Conservation (phyloP, 2,329 filamentous ascomycete species). For the Thielaviopsis ethacetica region DNA sequence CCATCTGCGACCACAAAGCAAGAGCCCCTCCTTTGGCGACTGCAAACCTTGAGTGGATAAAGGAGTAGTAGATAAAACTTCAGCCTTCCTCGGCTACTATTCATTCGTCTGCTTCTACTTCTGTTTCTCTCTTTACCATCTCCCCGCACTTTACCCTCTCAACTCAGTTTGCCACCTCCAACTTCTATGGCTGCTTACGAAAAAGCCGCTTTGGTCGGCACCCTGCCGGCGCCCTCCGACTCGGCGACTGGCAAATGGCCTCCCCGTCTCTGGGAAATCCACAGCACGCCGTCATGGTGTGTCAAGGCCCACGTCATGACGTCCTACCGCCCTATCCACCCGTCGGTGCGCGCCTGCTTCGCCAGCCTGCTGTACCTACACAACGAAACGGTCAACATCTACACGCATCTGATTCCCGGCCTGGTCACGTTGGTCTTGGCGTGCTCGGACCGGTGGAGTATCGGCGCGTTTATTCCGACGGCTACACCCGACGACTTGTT, state of each 20-base stretch:
- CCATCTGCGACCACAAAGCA: not conserved
- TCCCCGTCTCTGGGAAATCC: not conserved
- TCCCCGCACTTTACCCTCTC: not conserved
- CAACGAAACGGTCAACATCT: constrained; percentile 21
- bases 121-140: not conserved
- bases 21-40: not conserved
- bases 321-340: constrained; percentile 26
- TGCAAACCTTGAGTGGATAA: not conserved
- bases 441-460: constrained; percentile 15
- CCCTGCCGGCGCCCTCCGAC: not conserved
- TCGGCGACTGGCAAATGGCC: not conserved
- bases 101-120: not conserved
- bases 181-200: not conserved
- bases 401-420: constrained; percentile 25
- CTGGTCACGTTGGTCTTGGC: constrained; percentile 20
- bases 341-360: constrained; percentile 22
- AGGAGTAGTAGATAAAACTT: not conserved
- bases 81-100: not conserved
- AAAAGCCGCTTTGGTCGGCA: not conserved
- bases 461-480: constrained; percentile 18
- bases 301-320: constrained; percentile 12
- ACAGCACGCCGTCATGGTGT: constrained; percentile 16
- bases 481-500: constrained; percentile 20
- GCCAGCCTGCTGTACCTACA: constrained; percentile 23
- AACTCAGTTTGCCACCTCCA: not conserved